Percentiles rank a stretch among this genome's conserved stretches.
phyloP scores from a whole-genome alignment of 768 basidiomycete species.

The Lactarius akahatsu region DNA sequence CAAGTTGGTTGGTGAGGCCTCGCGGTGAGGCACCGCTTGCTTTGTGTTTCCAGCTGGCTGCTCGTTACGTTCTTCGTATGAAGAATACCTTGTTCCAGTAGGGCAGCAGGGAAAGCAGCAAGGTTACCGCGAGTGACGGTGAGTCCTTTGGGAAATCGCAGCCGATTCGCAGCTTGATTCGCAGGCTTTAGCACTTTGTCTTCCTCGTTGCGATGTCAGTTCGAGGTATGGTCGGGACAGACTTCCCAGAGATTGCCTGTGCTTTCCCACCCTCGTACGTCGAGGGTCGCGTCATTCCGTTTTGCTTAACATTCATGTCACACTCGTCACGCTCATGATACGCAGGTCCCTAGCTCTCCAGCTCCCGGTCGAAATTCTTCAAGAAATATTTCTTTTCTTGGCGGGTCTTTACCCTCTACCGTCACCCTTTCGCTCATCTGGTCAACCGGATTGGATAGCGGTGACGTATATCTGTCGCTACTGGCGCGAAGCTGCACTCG shows the following conservation, averaged over 20 bases:
- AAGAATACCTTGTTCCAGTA: no score
- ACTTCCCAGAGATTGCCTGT: neutral
- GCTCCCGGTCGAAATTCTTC: slow-evolving; percentile 21
- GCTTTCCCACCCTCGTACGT: slow-evolving; percentile 3
- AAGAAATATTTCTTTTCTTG: slow-evolving; percentile 6
- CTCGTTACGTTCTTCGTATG: no score
- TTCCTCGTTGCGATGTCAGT: neutral
- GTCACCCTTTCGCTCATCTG: no score
- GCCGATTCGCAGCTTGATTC: no score
- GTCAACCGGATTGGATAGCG: slow-evolving; percentile 11
- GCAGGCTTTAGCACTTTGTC: no score
- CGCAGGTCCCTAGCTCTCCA: neutral
- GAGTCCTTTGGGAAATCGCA: no score
- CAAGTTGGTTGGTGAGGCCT: no score
- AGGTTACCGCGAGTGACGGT: no score
- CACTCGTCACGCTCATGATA: neutral
- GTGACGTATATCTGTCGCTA: slow-evolving; percentile 17
- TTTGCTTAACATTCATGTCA: neutral
- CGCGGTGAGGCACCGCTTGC: no score
- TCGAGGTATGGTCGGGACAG: neutral
- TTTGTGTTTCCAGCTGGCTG: no score
- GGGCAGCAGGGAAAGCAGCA: no score
- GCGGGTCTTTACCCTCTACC: neutral
- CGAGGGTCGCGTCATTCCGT: neutral
- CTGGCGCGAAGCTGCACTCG: slow-evolving; percentile 22